Conservation (phyloP, 2,329 filamentous ascomycete species). For the Chrysoporthe cubensis region DNA sequence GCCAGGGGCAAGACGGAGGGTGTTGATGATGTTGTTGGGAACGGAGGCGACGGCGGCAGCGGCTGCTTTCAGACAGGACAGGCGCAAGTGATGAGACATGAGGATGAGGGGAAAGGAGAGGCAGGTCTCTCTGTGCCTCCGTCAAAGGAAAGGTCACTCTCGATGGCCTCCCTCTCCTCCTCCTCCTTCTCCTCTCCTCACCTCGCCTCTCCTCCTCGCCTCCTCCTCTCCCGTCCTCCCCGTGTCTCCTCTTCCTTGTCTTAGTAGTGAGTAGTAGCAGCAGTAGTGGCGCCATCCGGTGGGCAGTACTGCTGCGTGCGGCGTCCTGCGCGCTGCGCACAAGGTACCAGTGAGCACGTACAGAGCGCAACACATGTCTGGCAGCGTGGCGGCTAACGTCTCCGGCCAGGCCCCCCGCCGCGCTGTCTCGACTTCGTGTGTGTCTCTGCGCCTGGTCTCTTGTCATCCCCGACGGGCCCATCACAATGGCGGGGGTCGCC, state of each 20-base stretch:
- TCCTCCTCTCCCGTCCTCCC: background rate
- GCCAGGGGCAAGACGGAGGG: background rate
- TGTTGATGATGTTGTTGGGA: background rate
- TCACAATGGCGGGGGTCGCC: background rate
- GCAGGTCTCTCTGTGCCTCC: background rate
- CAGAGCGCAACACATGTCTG: background rate
- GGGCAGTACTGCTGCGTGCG: conserved; percentile 15
- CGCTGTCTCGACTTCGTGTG: background rate
- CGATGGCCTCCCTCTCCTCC: conserved; percentile 1
- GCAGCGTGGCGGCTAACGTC: background rate
- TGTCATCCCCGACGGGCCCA: background rate
- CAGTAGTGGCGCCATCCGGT: background rate
- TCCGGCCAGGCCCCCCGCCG: background rate
- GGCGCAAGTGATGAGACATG: background rate
- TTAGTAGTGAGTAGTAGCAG: background rate
- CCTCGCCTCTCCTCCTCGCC: too few relatives aligned
- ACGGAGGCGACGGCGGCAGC: background rate
- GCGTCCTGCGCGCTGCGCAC: background rate
- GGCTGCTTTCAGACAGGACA: conserved; percentile 12
- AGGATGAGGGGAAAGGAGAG: background rate
- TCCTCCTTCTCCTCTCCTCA: too few relatives aligned
- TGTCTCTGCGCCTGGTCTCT: background rate
- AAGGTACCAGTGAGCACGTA: too few relatives aligned
- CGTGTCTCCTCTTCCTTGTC: conserved; percentile 1
- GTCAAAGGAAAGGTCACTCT: background rate